Percentiles rank a stretch among this genome's conserved stretches.
phyloP scores from a whole-genome alignment of 2,329 filamentous ascomycete species.

The Aspergillus sp. region DNA sequence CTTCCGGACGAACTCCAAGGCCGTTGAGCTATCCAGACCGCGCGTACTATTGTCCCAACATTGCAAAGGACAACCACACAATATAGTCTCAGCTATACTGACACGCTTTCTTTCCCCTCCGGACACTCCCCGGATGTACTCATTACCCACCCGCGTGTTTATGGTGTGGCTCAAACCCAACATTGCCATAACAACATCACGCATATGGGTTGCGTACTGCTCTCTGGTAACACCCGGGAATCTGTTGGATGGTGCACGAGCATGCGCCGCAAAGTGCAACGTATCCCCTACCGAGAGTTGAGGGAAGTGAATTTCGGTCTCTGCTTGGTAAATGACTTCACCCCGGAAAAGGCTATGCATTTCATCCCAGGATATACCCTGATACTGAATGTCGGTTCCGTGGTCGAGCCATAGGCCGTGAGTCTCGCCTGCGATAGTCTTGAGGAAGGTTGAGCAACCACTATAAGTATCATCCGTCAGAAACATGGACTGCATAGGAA shows the following conservation, averaged over 20 bases:
- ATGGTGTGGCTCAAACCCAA: slow-evolving; percentile 58
- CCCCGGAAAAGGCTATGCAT: slow-evolving; percentile 79
- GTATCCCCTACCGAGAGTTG: slow-evolving; percentile 76
- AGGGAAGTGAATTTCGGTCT: slow-evolving; percentile 80
- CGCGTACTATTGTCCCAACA: slow-evolving; percentile 51
- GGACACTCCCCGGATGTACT: slow-evolving; percentile 61
- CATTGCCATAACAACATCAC: slow-evolving; percentile 55
- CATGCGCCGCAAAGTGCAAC: slow-evolving; percentile 71
- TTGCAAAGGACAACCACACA: slow-evolving; percentile 49
- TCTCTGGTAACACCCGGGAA: slow-evolving; percentile 44
- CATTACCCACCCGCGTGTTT: slow-evolving; percentile 50
- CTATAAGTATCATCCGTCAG: slow-evolving; percentile 21
- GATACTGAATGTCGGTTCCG: slow-evolving; percentile 76
- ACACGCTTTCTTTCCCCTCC: slow-evolving; percentile 63
- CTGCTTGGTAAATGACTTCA: slow-evolving; percentile 82
- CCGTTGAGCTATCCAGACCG: slow-evolving; percentile 55
- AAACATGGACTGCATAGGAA: not conserved
- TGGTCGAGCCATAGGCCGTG: slow-evolving; percentile 75
- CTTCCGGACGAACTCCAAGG: slow-evolving; percentile 56
- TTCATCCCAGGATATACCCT: slow-evolving; percentile 63
- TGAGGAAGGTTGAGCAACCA: slow-evolving; percentile 77
- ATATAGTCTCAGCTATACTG: slow-evolving; percentile 56
- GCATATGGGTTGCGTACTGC: slow-evolving; percentile 49
- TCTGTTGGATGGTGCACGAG: slow-evolving; percentile 50
- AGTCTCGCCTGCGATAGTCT: slow-evolving; percentile 80